A percentile compares a stretch with the other conserved stretches of the same genome.
Evolutionary conservation across 352 stramenopile genomes (phyloP).

Genomic region (Pythium utonaiense): DNA sequence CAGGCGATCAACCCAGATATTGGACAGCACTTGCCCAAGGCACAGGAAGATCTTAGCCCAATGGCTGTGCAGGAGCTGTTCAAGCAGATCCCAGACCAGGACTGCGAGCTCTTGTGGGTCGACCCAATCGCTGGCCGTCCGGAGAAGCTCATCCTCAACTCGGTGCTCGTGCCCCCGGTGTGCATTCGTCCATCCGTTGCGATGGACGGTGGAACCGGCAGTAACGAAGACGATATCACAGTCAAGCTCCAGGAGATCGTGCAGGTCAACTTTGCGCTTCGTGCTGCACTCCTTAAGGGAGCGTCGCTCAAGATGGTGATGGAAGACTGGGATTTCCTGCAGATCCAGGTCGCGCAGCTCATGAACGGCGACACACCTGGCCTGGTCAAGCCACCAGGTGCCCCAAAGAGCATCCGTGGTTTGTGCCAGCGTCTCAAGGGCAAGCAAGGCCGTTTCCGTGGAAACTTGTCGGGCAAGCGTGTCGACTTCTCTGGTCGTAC

Average conservation of each 20-base stretch:
- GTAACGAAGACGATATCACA: constrained; percentile 98
- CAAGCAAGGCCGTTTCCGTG: constrained; percentile 97
- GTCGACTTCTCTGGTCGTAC: constrained; percentile 99
- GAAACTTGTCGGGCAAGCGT: constrained; percentile 98
- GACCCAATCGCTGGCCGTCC: constrained; percentile 91
- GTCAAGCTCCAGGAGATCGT: constrained; percentile 99
- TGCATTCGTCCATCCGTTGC: constrained; percentile 98
- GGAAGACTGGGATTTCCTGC: constrained; percentile 99
- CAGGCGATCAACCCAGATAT: constrained; percentile 85
- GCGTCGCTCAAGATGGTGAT: constrained; percentile 98
- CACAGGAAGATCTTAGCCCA: constrained; percentile 89
- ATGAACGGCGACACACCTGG: constrained; percentile 99
- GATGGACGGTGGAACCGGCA: constrained; percentile 94
- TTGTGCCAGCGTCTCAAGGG: constrained; percentile 98
- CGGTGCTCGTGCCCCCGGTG: constrained; percentile 97
- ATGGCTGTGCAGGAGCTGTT: constrained; percentile 94
- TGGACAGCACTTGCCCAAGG: constrained; percentile 77
- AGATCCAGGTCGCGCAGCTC: constrained; percentile 96
- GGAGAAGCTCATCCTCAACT: constrained; percentile 97
- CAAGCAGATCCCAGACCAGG: constrained; percentile 94
- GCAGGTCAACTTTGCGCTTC: constrained; percentile 97
- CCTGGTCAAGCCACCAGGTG: constrained; percentile 92
- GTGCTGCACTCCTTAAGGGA: constrained; percentile 92
- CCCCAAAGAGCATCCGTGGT: constrained; percentile 94
- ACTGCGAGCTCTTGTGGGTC: constrained; percentile 98